phyloP scores from a whole-genome alignment of 768 basidiomycete genomes.

The Pleurotus tuoliensis region DNA sequence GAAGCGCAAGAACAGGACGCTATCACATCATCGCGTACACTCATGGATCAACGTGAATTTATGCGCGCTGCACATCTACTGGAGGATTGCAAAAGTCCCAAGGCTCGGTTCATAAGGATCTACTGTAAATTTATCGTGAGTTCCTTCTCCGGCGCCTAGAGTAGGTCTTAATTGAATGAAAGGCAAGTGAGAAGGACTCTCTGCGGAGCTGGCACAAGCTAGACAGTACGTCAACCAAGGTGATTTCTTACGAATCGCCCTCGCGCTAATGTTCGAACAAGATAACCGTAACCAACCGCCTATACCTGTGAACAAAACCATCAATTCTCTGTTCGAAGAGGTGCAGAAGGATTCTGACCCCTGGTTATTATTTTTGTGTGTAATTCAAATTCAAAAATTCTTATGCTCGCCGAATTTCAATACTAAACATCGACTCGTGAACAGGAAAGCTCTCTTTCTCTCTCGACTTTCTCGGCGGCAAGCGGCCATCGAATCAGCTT shows the following conservation, averaged over 20 bases:
- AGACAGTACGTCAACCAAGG: slow-evolving; percentile 47
- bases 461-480: slow-evolving; percentile 74
- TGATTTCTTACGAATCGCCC: not conserved
- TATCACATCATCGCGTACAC: slow-evolving; percentile 68
- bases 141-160: slow-evolving; percentile 12
- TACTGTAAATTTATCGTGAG: slow-evolving; percentile 88
- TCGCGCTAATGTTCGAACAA: slow-evolving; percentile 21
- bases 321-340: slow-evolving; percentile 55
- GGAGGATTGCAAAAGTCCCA: slow-evolving; percentile 60
- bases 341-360: slow-evolving; percentile 66
- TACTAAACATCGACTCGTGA: not conserved
- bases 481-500: slow-evolving; percentile 78
- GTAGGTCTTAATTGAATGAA: slow-evolving; percentile 7
- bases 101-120: slow-evolving; percentile 69
- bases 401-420: slow-evolving; percentile 2
- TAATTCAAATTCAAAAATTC: slow-evolving; percentile 9
- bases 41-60: slow-evolving; percentile 76
- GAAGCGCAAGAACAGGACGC: slow-evolving; percentile 67
- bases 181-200: slow-evolving; percentile 84
- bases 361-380: slow-evolving; percentile 82
- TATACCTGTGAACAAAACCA: slow-evolving; percentile 55
- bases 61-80: slow-evolving; percentile 67
- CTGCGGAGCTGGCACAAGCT: slow-evolving; percentile 83
- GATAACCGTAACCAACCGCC: slow-evolving; percentile 70
- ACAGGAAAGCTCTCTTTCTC: slow-evolving; percentile 81